A percentile compares a stretch with the other conserved stretches of the same genome.
Evolutionary conservation across 1,284 basidiomycete species (phyloP).

Genomic region (Mycosarcoma mackinlayi): DNA sequence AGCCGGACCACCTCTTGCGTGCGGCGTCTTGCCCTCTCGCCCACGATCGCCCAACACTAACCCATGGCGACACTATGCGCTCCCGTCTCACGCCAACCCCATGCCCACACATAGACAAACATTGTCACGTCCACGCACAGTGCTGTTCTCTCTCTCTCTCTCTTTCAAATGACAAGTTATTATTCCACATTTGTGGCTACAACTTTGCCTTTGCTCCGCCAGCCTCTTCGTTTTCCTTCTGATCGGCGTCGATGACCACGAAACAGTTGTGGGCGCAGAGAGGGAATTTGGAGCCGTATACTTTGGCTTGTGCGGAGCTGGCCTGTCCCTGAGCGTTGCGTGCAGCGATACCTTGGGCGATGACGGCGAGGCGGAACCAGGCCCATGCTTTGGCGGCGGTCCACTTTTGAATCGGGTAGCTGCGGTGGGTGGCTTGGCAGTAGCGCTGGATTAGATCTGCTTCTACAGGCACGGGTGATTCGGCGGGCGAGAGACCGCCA

Average conservation of each 20-base stretch:
- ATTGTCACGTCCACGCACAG: no score
- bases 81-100: no score
- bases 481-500: constrained; percentile 70
- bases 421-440: constrained; percentile 74
- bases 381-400: constrained; percentile 85
- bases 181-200: not conserved
- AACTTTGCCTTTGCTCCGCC: constrained; percentile 8
- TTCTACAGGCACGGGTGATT: constrained; percentile 73
- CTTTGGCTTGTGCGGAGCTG: constrained; percentile 75
- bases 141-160: not conserved
- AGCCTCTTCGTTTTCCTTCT: not conserved
- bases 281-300: constrained; percentile 57
- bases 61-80: no score
- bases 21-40: no score
- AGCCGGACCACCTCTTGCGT: no score
- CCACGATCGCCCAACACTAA: no score
- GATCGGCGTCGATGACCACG: constrained; percentile 23
- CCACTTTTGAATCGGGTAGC: constrained; percentile 81
- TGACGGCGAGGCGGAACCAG: constrained; percentile 86
- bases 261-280: constrained; percentile 31
- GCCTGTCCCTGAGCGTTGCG: constrained; percentile 85
- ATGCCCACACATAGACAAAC: no score
- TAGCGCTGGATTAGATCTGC: constrained; percentile 82
- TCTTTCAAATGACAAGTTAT: no score
- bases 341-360: constrained; percentile 92